Conservation (phyloP, 129 eudicot species). For the Artemisia argyi region DNA sequence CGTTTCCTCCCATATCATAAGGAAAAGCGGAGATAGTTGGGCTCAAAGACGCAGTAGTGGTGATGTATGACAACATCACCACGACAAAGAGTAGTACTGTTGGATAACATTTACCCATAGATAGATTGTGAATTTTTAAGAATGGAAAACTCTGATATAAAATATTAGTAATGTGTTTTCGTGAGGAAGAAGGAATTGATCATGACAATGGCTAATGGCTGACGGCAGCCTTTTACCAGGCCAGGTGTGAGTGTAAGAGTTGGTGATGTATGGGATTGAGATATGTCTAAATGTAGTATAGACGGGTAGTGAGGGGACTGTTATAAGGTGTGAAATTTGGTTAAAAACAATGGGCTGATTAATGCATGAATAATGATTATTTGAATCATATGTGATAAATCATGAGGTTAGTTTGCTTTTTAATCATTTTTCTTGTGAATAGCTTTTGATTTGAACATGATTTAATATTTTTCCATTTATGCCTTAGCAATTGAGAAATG, state of each 20-base stretch:
- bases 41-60: constrained; percentile 20
- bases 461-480: not conserved
- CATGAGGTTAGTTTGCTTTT: constrained; percentile 27
- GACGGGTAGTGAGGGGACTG: constrained; percentile 13
- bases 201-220: constrained; percentile 20
- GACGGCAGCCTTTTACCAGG: constrained; percentile 7
- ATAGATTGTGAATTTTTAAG: not conserved
- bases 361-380: constrained; percentile 5
- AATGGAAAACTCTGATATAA: not conserved
- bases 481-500: no score
- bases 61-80: constrained; percentile 10
- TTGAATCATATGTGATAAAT: constrained; percentile 12
- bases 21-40: constrained; percentile 15
- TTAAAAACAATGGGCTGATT: constrained; percentile 13
- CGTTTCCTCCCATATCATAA: constrained; percentile 10
- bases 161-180: constrained; percentile 21
- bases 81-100: not conserved
- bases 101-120: not conserved
- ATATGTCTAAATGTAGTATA: constrained; percentile 22
- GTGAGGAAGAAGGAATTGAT: constrained; percentile 24
- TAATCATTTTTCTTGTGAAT: constrained; percentile 4
- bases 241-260: constrained; percentile 21
- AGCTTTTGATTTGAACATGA: not conserved
- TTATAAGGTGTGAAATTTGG: constrained; percentile 7
- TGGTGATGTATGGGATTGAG: constrained; percentile 24